Percentiles rank a stretch among this genome's conserved stretches.
Conservation (phyloP, 768 basidiomycete genomes). For the Auricularia sp. region DNA sequence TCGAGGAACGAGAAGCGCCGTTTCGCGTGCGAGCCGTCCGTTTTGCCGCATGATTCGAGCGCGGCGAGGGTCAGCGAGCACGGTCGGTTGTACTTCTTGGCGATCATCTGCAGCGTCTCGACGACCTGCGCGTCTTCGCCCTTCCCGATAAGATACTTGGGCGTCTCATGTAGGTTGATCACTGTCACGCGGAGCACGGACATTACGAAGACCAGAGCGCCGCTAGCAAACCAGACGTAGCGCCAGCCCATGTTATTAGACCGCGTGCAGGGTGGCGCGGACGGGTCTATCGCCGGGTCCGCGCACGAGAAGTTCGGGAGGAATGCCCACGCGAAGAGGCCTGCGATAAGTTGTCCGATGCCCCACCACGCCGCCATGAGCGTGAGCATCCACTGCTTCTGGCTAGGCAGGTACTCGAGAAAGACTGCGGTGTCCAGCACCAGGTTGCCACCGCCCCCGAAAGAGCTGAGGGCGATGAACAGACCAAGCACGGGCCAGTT, state of each 20-base stretch:
- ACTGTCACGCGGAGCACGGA: slow-evolving; percentile 42
- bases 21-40: slow-evolving; percentile 14
- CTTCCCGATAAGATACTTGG: slow-evolving; percentile 45
- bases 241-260: slow-evolving; percentile 55
- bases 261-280: slow-evolving; percentile 25
- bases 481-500: slow-evolving; percentile 12
- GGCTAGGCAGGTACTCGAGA: slow-evolving; percentile 39
- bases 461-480: slow-evolving; percentile 37
- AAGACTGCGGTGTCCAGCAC: slow-evolving; percentile 17
- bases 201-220: slow-evolving; percentile 41
- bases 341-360: slow-evolving; percentile 35
- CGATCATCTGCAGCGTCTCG: slow-evolving; percentile 36
- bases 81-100: slow-evolving; percentile 37
- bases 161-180: slow-evolving; percentile 46
- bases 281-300: slow-evolving; percentile 9
- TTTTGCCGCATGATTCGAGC: slow-evolving; percentile 19
- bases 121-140: slow-evolving; percentile 45
- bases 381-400: slow-evolving; percentile 49
- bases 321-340: slow-evolving; percentile 43
- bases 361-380: slow-evolving; percentile 52
- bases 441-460: slow-evolving; percentile 50
- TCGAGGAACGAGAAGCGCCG: slow-evolving; percentile 10
- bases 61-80: slow-evolving; percentile 35
- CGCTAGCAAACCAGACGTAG: slow-evolving; percentile 44
- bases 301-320: slow-evolving; percentile 45